Conservation (phyloP, 139 green algal species). For the Coelastrella sp. region DNA sequence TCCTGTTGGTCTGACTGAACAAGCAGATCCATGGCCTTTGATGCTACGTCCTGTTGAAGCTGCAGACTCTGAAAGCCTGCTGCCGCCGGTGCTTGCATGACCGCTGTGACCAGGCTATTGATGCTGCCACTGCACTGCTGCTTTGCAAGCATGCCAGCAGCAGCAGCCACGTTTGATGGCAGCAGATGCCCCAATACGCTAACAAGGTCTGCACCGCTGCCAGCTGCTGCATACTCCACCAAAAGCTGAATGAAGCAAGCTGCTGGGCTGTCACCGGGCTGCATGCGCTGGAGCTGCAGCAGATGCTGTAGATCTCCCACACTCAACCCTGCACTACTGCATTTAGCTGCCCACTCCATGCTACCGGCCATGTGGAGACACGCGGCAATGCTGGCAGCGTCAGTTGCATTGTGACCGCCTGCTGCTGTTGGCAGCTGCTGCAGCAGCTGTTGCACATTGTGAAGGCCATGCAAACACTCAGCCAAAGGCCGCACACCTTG, state of each 20-base stretch:
- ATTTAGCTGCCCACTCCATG: neutral
- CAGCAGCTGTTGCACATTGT: slow-evolving; percentile 1
- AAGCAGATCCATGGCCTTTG: slow-evolving; percentile 9
- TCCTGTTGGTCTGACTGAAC: neutral
- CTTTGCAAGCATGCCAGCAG: neutral
- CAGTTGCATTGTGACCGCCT: neutral
- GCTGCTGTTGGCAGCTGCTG: neutral
- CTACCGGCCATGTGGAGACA: neutral
- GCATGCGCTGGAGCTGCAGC: neutral
- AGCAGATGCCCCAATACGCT: neutral
- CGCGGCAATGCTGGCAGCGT: neutral
- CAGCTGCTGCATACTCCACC: neutral
- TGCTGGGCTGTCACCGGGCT: neutral
- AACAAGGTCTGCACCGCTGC: neutral
- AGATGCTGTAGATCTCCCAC: slow-evolving; percentile 1
- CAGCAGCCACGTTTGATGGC: neutral
- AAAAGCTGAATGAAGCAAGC: neutral
- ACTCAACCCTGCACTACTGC: no score
- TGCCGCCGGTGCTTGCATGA: slow-evolving; percentile 8
- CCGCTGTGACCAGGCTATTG: neutral
- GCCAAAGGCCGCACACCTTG: slow-evolving; percentile 7
- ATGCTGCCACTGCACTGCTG: slow-evolving; percentile 17
- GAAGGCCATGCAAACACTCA: neutral
- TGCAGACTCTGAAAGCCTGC: neutral
- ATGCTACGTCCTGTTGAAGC: neutral